Conservation (phyloP, 75 land plant genomes). For the Ceratopteris richardii region DNA sequence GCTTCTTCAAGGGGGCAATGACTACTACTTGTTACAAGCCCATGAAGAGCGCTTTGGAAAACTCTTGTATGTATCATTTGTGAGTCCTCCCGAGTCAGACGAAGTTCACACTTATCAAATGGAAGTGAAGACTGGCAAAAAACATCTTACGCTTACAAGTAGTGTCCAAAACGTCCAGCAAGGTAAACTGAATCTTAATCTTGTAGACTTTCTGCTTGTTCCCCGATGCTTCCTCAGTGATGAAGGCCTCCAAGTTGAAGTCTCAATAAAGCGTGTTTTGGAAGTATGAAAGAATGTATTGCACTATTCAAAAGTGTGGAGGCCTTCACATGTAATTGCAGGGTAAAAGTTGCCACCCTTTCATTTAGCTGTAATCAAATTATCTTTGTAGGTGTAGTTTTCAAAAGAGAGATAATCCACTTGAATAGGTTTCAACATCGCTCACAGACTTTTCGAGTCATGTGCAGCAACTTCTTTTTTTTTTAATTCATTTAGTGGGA, state of each 20-base stretch:
- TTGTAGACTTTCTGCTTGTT: not conserved
- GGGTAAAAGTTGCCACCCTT: too few species aligned
- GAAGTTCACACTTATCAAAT: not conserved
- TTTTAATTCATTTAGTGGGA: too few species aligned
- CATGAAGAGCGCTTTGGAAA: constrained; percentile 1
- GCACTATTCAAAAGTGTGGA: too few species aligned
- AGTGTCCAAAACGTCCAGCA: not conserved
- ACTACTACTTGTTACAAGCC: not conserved
- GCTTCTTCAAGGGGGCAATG: not conserved
- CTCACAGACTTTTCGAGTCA: too few species aligned
- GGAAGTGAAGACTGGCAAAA: constrained; percentile 1
- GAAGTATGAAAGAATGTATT: too few species aligned
- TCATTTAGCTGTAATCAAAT: too few species aligned
- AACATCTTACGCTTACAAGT: not conserved
- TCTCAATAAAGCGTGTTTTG: not conserved
- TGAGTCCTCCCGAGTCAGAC: not conserved
- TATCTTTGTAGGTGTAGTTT: too few species aligned
- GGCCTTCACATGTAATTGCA: too few species aligned
- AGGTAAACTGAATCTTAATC: not conserved
- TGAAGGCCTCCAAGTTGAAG: not conserved
- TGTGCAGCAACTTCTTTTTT: too few species aligned
- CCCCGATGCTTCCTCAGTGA: not conserved
- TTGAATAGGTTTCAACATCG: too few species aligned
- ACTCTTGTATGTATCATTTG: not conserved
- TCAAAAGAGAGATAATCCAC: too few species aligned